Evolutionary conservation across 1,284 basidiomycete species (phyloP).

Genomic region (Kwoniella shivajii): DNA sequence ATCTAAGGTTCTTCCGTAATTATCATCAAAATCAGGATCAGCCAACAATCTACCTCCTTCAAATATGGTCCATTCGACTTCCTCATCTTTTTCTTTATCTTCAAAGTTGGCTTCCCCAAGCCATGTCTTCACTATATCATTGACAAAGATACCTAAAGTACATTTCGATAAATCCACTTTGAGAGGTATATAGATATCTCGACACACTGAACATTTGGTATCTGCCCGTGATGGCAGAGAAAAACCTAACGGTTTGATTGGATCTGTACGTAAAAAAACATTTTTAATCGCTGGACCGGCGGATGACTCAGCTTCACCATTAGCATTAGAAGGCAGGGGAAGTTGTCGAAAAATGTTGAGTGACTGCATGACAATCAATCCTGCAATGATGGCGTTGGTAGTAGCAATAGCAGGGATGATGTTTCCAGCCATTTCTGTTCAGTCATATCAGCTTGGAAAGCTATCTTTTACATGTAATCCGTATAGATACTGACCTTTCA

Average conservation of each 20-base stretch:
- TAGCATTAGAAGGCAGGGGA: neutral
- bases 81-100: constrained; percentile 48
- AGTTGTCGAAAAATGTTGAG: constrained; percentile 68
- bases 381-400: constrained; percentile 96
- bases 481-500: constrained; percentile 75
- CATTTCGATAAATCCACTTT: constrained; percentile 68
- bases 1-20: constrained; percentile 45
- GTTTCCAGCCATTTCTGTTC: constrained; percentile 98
- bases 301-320: constrained; percentile 8
- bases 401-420: constrained; percentile 99
- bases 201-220: constrained; percentile 76
- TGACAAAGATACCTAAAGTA: constrained; percentile 72
- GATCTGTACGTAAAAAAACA: constrained; percentile 74
- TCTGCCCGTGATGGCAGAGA: constrained; percentile 66
- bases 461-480: neutral
- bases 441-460: neutral
- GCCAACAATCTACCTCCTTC: constrained; percentile 67
- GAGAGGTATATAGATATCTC: constrained; percentile 78
- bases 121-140: constrained; percentile 58
- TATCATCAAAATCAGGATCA: constrained; percentile 53
- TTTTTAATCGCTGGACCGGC: constrained; percentile 56
- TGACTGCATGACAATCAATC: constrained; percentile 89
- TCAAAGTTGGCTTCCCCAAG: constrained; percentile 55
- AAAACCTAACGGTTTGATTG: constrained; percentile 70
- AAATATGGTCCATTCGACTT: constrained; percentile 72